Base-by-base conservation (phyloP, 495 filamentous ascomycete species). In the Hypomontagnella submonticulosa region DNA sequence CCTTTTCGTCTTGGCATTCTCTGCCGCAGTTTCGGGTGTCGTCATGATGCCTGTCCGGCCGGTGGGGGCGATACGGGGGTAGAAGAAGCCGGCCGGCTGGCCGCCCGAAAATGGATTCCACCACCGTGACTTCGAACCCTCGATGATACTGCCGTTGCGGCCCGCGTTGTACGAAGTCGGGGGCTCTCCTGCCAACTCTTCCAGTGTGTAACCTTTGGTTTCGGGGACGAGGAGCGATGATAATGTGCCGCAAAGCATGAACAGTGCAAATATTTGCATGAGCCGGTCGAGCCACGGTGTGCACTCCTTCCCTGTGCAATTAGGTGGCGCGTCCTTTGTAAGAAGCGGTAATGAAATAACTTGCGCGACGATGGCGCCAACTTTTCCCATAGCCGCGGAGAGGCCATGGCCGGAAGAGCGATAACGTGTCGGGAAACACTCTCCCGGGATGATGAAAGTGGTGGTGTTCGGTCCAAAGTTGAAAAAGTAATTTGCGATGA, bases 391-490 rank as follows among this genome's bases (percentile, higher is more conserved):
- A 0, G 89, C 92, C 10, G 92, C 93, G 4, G 88, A 92, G 73
- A 97, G 83, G 47, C 93, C 93, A 76, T 96, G 92, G 3, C 89
- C 90, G 30, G 91, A 92, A 7, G 88, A 90, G 3, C 93, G 85
- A 72, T 94, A 95, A 41, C 92, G 87, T 4, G 93, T 96, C 0
- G 92, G 93, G 80, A 95, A 97, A 68, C 87, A 89, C 73, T 97
- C 93, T 16, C 92, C 92, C 8, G 93, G 92, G 0, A 96, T 88
- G 69, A 96, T 89, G 80, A 96, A 96, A 32, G 92, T 96, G 16
- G 91, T 96, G 1, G 90, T 82, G 76, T 96, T 96, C 51, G 93
- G 93, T 1, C 92, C 88, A 87, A 77, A 71, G 69, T 81, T 81
- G 73, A 82, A 80, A 69, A 81, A 93, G 79, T 92, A 91, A 66